These are phyloP conservation scores for Gastrolobium villosum DNA, from an alignment of 306 rosid species.

Conservation along the genomic window DNA sequence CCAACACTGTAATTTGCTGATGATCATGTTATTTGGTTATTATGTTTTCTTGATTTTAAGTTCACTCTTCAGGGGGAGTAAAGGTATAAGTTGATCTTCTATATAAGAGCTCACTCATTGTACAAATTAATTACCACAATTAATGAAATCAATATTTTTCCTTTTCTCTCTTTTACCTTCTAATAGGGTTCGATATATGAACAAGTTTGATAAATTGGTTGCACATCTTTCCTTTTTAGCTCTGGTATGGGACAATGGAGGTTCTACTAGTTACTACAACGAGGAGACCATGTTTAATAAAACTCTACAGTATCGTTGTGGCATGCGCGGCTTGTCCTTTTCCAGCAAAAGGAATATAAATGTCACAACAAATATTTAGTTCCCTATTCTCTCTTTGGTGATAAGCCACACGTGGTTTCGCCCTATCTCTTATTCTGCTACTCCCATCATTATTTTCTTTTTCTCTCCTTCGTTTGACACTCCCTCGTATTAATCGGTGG, in stretches of 20 bases:
- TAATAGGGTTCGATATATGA: background rate
- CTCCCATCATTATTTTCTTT: background rate
- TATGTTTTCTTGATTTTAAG: too few relatives aligned
- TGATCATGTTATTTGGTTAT: too few relatives aligned
- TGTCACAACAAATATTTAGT: background rate
- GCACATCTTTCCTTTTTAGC: conserved; percentile 3
- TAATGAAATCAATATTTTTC: too few relatives aligned
- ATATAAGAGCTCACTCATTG: too few relatives aligned
- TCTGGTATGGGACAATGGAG: background rate
- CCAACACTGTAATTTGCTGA: too few relatives aligned
- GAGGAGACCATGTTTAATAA: conserved; percentile 1
- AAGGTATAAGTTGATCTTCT: too few relatives aligned
- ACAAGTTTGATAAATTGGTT: background rate
- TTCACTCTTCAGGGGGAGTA: too few relatives aligned
- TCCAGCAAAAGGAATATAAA: conserved; percentile 44
- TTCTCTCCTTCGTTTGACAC: too few relatives aligned
- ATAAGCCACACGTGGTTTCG: conserved; percentile 44
- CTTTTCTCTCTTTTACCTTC: too few relatives aligned
- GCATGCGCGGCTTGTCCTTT: conserved; percentile 41
- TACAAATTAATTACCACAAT: too few relatives aligned
- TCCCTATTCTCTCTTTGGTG: conserved; percentile 21
- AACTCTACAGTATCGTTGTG: conserved; percentile 46
- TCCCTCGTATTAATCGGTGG: background rate
- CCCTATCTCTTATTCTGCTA: background rate
- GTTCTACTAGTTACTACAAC: conserved; percentile 5